Evolutionary conservation across 306 rosid species (phyloP).

Genomic region (Inga leiocalycina): DNA sequence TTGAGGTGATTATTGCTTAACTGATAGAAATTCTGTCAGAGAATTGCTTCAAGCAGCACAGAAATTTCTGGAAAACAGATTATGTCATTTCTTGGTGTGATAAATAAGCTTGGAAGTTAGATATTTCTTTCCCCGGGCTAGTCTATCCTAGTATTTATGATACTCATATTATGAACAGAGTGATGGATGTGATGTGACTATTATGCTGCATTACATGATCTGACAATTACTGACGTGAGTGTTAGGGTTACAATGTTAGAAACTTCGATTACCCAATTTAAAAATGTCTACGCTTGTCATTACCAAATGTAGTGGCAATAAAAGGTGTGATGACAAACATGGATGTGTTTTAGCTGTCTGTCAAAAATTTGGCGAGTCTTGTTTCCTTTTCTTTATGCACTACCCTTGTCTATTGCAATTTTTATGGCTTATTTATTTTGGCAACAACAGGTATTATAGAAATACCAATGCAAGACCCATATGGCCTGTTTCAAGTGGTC

Average conservation of each 20-base stretch:
- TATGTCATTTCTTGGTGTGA: too few species aligned
- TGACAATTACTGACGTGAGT: background rate
- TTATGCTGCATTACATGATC: background rate
- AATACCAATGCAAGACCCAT: too few species aligned
- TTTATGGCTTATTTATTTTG: too few species aligned
- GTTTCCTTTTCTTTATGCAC: too few species aligned
- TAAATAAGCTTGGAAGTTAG: too few species aligned
- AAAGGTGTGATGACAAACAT: background rate
- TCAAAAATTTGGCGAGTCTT: background rate
- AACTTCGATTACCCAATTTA: slow-evolving; percentile 8
- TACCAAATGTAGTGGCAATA: background rate
- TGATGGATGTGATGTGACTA: too few species aligned
- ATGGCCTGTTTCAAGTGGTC: too few species aligned
- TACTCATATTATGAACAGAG: too few species aligned
- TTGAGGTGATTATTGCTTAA: slow-evolving; percentile 5
- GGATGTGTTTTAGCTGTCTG: background rate
- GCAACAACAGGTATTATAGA: too few species aligned
- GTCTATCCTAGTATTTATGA: too few species aligned
- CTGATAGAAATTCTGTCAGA: background rate
- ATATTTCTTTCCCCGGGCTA: too few species aligned
- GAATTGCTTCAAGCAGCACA: background rate
- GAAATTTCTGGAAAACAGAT: background rate
- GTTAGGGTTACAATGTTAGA: background rate
- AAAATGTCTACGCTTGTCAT: background rate
- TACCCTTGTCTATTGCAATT: too few species aligned